These are phyloP conservation scores for Ilex aquifolium DNA, from an alignment of 257 asterid genomes.

Conservation along the genomic window DNA sequence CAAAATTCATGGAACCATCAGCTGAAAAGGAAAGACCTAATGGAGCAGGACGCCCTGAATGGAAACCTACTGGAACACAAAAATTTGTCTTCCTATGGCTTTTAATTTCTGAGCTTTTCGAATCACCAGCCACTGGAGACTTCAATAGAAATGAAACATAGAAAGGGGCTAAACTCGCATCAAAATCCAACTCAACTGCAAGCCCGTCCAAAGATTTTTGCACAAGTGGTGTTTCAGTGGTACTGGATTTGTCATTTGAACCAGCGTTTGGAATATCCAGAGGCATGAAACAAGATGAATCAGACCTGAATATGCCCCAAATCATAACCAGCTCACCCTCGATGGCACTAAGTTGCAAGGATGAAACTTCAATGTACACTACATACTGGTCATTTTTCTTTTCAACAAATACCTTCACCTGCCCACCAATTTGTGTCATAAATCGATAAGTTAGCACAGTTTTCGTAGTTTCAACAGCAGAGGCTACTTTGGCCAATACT, in stretches of 20 bases:
- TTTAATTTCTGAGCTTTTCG: constrained; percentile 36
- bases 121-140: constrained; percentile 27
- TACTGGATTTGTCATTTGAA: constrained; percentile 21
- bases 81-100: constrained; percentile 68
- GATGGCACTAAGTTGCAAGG: constrained; percentile 26
- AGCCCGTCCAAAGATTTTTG: constrained; percentile 35
- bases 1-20: constrained; percentile 62
- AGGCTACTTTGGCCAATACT: constrained; percentile 39
- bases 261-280: constrained; percentile 31
- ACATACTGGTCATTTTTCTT: constrained; percentile 35
- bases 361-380: constrained; percentile 45
- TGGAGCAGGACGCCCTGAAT: constrained; percentile 75
- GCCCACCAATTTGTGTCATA: constrained; percentile 62
- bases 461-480: constrained; percentile 34
- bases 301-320: constrained; percentile 70
- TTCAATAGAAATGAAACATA: constrained; percentile 59
- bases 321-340: constrained; percentile 39
- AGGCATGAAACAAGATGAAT: constrained; percentile 49
- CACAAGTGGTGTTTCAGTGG: constrained; percentile 48
- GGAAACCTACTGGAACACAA: constrained; percentile 79
- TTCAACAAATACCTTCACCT: constrained; percentile 51
- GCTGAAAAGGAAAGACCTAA: constrained; percentile 54
- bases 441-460: constrained; percentile 46
- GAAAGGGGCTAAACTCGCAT: constrained; percentile 57
- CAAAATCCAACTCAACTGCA: constrained; percentile 57